Base-by-base conservation (phyloP, 257 asterid species). In the Verbena officinalis region DNA sequence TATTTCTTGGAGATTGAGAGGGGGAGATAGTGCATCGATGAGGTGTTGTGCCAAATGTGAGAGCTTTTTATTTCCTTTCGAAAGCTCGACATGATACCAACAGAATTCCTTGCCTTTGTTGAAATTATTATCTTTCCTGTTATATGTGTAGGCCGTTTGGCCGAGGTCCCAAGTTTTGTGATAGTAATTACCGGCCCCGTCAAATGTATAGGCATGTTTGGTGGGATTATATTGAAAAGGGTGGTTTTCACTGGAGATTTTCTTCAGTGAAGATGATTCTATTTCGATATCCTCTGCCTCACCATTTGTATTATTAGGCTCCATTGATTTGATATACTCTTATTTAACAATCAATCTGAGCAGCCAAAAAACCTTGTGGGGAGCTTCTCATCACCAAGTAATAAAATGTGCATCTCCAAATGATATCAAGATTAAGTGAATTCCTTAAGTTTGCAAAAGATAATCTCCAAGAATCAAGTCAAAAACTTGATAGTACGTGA, bases 1-100 rank as follows among this genome's bases (percentile, higher is more conserved):
- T 33, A 94, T 94, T 81, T 94, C 97, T 49, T 90, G 99, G 38
- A 94, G 96, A 87, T 88, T 94, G 23, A 90, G 50, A 12, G 99
- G 99, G 1, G 99, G 99, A 33, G 96, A 90, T 0, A 94, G 91
- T 17, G 78, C 93, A 16, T 86, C 85, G n/a, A 94, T 94, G 24
- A 94, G 95, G 64, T 81, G 78, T 27, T 88, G 90, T 2, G 99
- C 99, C 5, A 87, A 83, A 34, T 90, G 96, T 0, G 94, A 80
- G 0, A 88, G 86, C 42, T 79, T 90, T 50, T 86, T 95, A 59
- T 90, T 84, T 50, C 88, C 95, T 72, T 88, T 90, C 0, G 97
- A 95, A 44, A 94, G 95, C 83, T 94, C 97, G 0, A 88, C 99
- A 50, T 94, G 99, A 42, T 86, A 94, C 99, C 99, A 94, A 79